These are phyloP conservation scores for Bauhinia variegata DNA, from an alignment of 306 rosid species.

Conservation along the genomic window DNA sequence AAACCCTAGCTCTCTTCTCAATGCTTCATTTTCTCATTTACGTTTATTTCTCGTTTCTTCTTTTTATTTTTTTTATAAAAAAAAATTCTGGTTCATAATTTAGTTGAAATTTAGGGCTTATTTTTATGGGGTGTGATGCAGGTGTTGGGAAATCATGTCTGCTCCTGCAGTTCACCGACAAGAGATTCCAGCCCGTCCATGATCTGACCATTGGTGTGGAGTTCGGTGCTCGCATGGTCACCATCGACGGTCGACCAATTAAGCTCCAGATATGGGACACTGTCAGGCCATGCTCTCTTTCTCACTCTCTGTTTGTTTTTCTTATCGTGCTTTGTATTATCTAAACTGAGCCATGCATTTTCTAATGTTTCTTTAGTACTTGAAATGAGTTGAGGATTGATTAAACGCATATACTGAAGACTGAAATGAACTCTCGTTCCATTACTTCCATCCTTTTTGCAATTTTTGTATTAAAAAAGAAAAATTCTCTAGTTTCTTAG, in stretches of 20 bases:
- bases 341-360: background rate
- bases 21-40: too few relatives aligned
- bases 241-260: conserved; percentile 75
- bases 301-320: background rate
- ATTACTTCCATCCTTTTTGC: background rate
- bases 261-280: conserved; percentile 99
- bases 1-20: conserved; percentile 10
- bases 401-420: background rate
- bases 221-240: conserved; percentile 96
- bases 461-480: background rate
- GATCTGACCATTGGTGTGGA: conserved; percentile 98
- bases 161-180: conserved; percentile 93
- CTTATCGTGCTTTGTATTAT: background rate
- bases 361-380: conserved; percentile 11
- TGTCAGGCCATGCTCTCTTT: conserved; percentile 43
- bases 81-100: conserved; percentile 37
- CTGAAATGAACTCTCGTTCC: background rate
- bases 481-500: background rate
- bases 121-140: conserved; percentile 32
- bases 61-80: too few relatives aligned
- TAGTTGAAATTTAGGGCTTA: conserved; percentile 28
- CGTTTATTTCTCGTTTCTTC: too few relatives aligned
- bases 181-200: conserved; percentile 96
- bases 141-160: conserved; percentile 97
- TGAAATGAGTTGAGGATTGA: conserved; percentile 10